phyloP scores from a whole-genome alignment of 345 rosid species.

The Aethionema arabicum region DNA sequence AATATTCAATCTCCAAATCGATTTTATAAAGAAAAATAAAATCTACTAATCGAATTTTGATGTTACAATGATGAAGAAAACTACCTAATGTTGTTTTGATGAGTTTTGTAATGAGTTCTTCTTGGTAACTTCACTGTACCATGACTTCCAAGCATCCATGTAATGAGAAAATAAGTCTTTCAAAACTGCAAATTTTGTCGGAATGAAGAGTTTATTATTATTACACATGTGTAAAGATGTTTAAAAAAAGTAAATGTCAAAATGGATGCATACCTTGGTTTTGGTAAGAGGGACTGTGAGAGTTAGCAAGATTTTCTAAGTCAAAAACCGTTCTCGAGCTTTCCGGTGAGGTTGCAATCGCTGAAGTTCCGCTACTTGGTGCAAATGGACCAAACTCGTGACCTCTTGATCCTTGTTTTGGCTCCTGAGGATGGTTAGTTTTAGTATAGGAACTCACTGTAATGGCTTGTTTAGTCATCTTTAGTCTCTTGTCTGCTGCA shows the following conservation, averaged over 20 bases:
- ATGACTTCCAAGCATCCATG: conserved; percentile 88
- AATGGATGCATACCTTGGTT: conserved; percentile 54
- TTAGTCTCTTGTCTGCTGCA: conserved; percentile 26
- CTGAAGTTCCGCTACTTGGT: conserved; percentile 43
- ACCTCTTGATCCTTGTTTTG: conserved; percentile 41
- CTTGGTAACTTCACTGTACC: conserved; percentile 73
- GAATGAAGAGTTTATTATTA: background rate
- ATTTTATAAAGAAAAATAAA: no score
- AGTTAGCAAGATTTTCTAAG: conserved; percentile 61
- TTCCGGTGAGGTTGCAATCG: conserved; percentile 30
- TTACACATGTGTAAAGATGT: background rate
- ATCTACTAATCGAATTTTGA: no score
- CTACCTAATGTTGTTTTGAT: conserved; percentile 33
- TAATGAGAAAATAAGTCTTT: conserved; percentile 83
- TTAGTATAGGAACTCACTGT: conserved; percentile 40
- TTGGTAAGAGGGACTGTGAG: conserved; percentile 62
- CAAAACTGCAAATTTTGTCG: conserved; percentile 53
- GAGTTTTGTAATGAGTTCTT: conserved; percentile 29
- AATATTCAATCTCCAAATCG: no score
- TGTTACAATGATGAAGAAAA: no score
- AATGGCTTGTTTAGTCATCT: conserved; percentile 40
- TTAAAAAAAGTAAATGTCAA: background rate
- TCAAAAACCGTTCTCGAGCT: conserved; percentile 42
- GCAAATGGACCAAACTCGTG: conserved; percentile 80
- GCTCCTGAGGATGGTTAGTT: conserved; percentile 37